Percentiles rank a stretch among this genome's conserved stretches.
Evolutionary conservation across 2,329 filamentous ascomycete species (phyloP).

Genomic region (Aspergillus niger): DNA sequence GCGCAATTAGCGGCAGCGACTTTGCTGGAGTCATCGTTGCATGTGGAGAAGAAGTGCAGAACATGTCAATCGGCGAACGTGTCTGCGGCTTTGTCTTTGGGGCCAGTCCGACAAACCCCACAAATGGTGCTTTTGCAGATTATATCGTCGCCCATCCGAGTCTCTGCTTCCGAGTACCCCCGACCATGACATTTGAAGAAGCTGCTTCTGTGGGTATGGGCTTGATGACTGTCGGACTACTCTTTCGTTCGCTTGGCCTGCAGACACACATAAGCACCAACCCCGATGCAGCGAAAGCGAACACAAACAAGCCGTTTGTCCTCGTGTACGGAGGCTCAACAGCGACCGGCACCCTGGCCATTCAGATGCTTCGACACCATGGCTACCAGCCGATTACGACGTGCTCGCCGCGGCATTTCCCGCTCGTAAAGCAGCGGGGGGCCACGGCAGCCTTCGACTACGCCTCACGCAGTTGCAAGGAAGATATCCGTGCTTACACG

Average conservation of each 20-base stretch:
- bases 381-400: slow-evolving; percentile 4
- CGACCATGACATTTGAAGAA: slow-evolving; percentile 1
- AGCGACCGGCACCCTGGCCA: background rate
- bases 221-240: slow-evolving; percentile 8
- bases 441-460: slow-evolving; percentile 10
- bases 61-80: slow-evolving; percentile 29
- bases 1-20: slow-evolving; percentile 23
- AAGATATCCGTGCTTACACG: background rate
- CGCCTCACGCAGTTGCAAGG: background rate
- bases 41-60: background rate
- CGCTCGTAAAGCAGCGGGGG: background rate
- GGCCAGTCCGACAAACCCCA: slow-evolving; percentile 26
- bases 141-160: slow-evolving; percentile 34
- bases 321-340: slow-evolving; percentile 8
- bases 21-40: slow-evolving; percentile 27
- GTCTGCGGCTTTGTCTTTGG: slow-evolving; percentile 38
- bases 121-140: slow-evolving; percentile 39
- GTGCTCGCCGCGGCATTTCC: slow-evolving; percentile 6
- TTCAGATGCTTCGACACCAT: background rate
- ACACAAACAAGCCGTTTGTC: background rate
- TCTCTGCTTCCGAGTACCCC: slow-evolving; percentile 31
- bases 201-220: slow-evolving; percentile 11
- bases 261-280: too few species aligned
- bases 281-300: too few species aligned
- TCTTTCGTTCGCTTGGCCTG: background rate